Evolutionary conservation across 2,329 filamentous ascomycete species (phyloP).

Genomic region (Ustilaginoidea virens): DNA sequence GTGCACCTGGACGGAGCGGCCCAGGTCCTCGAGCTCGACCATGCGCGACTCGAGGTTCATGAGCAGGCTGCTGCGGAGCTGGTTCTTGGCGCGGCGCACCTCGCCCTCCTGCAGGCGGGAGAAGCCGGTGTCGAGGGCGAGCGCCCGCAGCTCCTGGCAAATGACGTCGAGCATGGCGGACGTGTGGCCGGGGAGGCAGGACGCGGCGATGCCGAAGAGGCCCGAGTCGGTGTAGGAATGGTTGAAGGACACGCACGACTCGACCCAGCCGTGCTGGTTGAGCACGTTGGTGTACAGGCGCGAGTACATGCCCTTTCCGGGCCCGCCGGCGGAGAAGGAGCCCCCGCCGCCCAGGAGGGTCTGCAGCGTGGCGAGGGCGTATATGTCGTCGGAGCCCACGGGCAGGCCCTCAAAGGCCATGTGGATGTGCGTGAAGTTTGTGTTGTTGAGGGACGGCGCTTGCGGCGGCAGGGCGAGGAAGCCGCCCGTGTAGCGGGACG

Average conservation of each 20-base stretch:
- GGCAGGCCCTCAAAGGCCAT: constrained; percentile 90
- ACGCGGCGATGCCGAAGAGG: constrained; percentile 83
- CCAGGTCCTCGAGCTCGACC: constrained; percentile 94
- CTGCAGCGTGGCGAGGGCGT: constrained; percentile 87
- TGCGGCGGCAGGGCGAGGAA: constrained; percentile 75
- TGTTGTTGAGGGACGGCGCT: constrained; percentile 62
- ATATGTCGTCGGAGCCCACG: constrained; percentile 83
- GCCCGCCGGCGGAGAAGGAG: constrained; percentile 90
- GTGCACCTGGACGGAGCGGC: constrained; percentile 91
- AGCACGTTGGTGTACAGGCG: constrained; percentile 94
- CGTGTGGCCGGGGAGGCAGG: constrained; percentile 66
- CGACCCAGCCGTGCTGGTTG: constrained; percentile 95
- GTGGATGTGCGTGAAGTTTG: constrained; percentile 81
- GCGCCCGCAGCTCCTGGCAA: constrained; percentile 70
- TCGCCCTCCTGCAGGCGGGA: constrained; percentile 57
- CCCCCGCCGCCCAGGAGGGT: constrained; percentile 91
- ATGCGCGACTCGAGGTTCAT: constrained; percentile 98
- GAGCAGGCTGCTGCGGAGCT: constrained; percentile 72
- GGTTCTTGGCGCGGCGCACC: constrained; percentile 90
- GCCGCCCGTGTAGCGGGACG: constrained; percentile 82
- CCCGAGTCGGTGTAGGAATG: constrained; percentile 94
- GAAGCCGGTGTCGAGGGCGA: constrained; percentile 64
- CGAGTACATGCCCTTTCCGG: constrained; percentile 98
- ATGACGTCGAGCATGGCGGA: constrained; percentile 85
- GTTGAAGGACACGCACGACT: constrained; percentile 91